Percentiles rank a stretch among this genome's conserved stretches.
Conservation (phyloP, 768 basidiomycete species). For the Suillus discolor region DNA sequence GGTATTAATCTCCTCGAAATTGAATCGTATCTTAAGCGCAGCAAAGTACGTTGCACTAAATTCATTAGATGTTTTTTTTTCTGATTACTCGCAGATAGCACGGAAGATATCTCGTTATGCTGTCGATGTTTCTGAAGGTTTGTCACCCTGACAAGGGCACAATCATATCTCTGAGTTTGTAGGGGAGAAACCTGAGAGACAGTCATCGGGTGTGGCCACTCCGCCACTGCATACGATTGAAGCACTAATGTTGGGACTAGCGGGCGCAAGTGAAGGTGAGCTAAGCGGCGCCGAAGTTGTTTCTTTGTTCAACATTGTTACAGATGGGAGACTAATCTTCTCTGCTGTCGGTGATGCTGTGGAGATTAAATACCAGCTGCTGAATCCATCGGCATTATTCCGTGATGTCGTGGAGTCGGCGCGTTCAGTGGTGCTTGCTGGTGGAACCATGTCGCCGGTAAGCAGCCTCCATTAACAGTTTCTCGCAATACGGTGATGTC, state of each 20-base stretch:
- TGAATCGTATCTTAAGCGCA: constrained; percentile 75
- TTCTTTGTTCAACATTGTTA: background rate
- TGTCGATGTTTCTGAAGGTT: constrained; percentile 51
- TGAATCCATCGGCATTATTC: constrained; percentile 90
- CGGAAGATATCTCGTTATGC: constrained; percentile 87
- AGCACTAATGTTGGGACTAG: constrained; percentile 76
- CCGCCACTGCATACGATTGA: constrained; percentile 84
- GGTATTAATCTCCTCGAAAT: constrained; percentile 86
- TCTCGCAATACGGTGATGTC: constrained; percentile 6
- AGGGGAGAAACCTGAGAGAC: constrained; percentile 15
- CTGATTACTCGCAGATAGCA: constrained; percentile 49
- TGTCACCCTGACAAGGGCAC: background rate
- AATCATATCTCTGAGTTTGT: constrained; percentile 3
- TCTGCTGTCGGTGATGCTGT: constrained; percentile 46
- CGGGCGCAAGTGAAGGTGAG: constrained; percentile 73
- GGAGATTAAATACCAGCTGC: constrained; percentile 85
- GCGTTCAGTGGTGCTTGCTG: constrained; percentile 86
- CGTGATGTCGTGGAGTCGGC: constrained; percentile 81
- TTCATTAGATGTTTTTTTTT: background rate
- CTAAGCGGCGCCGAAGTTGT: background rate
- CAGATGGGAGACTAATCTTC: constrained; percentile 80
- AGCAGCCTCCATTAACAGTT: constrained; percentile 19
- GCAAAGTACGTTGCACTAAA: constrained; percentile 58
- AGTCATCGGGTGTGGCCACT: constrained; percentile 43
- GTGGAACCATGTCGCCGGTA: constrained; percentile 99